Percentiles rank a stretch among this genome's conserved stretches.
Evolutionary conservation across 2,329 filamentous ascomycete genomes (phyloP).

Genomic region (Ilyonectria sp.): DNA sequence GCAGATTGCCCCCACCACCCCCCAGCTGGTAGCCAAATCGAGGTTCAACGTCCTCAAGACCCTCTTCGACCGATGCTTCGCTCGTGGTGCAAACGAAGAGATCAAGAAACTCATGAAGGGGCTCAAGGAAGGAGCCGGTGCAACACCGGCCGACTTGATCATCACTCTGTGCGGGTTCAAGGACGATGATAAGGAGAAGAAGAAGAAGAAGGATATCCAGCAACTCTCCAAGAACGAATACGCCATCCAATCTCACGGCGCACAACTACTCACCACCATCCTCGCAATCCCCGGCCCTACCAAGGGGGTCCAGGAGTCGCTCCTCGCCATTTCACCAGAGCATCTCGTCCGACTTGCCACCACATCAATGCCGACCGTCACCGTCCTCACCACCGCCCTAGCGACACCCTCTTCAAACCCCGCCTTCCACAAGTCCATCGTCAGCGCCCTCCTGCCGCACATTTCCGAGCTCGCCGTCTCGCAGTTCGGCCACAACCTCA

Average conservation of each 20-base stretch:
- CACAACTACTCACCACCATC: constrained; percentile 85
- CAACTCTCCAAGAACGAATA: constrained; percentile 70
- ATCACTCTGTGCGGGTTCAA: constrained; percentile 65
- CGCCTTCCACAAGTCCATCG: constrained; percentile 70
- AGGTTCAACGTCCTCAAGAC: constrained; percentile 85
- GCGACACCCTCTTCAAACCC: constrained; percentile 63
- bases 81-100: constrained; percentile 73
- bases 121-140: constrained; percentile 64
- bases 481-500: constrained; percentile 66
- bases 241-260: constrained; percentile 77
- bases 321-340: constrained; percentile 71
- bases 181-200: constrained; percentile 48
- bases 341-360: constrained; percentile 76
- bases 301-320: constrained; percentile 80
- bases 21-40: constrained; percentile 80
- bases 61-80: constrained; percentile 85
- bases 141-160: constrained; percentile 63
- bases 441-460: constrained; percentile 63
- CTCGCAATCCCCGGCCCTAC: constrained; percentile 81
- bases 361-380: constrained; percentile 63
- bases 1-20: constrained; percentile 80
- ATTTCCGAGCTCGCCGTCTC: constrained; percentile 63
- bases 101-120: constrained; percentile 64
- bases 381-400: constrained; percentile 67
- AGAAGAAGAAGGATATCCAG: constrained; percentile 55